phyloP scores from a whole-genome alignment of 1,284 basidiomycete species.

The Ustilago vetiveriae region DNA sequence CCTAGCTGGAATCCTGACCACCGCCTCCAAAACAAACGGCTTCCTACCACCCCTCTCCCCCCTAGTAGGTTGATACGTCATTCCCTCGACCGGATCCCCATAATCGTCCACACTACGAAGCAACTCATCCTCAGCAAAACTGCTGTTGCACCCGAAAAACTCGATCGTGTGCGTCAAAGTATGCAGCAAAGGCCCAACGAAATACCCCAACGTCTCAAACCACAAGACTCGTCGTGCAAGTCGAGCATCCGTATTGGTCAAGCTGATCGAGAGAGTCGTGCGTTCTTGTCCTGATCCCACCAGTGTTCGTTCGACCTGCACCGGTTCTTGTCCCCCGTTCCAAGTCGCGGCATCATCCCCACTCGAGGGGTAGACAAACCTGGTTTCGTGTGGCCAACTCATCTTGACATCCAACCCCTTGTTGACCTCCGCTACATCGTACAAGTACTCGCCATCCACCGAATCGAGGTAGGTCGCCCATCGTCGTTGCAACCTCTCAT shows the following conservation, averaged over 20 bases:
- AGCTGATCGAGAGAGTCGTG: conserved; percentile 77
- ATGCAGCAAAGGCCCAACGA: conserved; percentile 86
- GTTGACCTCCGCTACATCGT: not conserved
- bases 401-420: conserved; percentile 55
- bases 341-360: not conserved
- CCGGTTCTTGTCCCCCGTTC: not conserved
- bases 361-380: conserved; percentile 66
- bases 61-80: conserved; percentile 46
- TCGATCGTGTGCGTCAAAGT: conserved; percentile 72
- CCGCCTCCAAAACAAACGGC: conserved; percentile 71
- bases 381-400: conserved; percentile 68
- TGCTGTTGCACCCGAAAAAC: conserved; percentile 2
- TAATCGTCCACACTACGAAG: conserved; percentile 51
- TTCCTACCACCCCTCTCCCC: conserved; percentile 12
- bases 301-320: conserved; percentile 76
- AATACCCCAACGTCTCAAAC: conserved; percentile 92
- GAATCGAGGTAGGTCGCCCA: conserved; percentile 25
- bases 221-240: conserved; percentile 75
- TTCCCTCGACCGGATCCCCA: conserved; percentile 28
- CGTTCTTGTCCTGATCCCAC: conserved; percentile 79
- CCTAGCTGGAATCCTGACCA: conserved; percentile 75
- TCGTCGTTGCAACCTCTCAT: conserved; percentile 8
- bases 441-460: conserved; percentile 32
- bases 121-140: conserved; percentile 20
- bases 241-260: conserved; percentile 74